Conservation (phyloP, 176 grass and related monocot species). For the Pharus latifolius region DNA sequence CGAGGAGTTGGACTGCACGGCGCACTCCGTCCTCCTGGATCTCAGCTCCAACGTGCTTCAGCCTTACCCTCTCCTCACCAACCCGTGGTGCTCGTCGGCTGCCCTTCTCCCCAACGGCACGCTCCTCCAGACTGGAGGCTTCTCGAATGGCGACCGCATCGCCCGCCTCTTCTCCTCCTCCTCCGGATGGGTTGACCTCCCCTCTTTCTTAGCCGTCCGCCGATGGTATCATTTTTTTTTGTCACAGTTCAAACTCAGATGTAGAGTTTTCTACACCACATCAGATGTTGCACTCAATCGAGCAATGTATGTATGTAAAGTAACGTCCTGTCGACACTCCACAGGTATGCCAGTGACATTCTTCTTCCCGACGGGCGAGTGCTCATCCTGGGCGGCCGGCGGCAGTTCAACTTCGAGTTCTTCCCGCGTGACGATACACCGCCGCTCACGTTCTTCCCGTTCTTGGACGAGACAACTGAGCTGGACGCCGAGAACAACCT, state of each 20-base stretch:
- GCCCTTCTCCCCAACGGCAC: constrained; percentile 67
- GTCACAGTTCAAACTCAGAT: not conserved
- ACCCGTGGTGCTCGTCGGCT: constrained; percentile 86
- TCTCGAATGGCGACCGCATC: constrained; percentile 55
- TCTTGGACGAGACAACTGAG: constrained; percentile 68
- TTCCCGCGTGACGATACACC: constrained; percentile 18
- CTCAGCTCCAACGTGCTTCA: constrained; percentile 10
- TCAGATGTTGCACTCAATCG: too few relatives aligned
- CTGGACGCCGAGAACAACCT: constrained; percentile 66
- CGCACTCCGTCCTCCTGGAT: constrained; percentile 61
- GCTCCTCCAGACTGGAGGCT: constrained; percentile 75
- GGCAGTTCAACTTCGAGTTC: constrained; percentile 85
- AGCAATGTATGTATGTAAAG: too few relatives aligned
- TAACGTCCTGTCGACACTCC: too few relatives aligned
- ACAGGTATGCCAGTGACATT: constrained; percentile 58
- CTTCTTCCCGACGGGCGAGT: constrained; percentile 58
- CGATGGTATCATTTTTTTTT: constrained; percentile 34
- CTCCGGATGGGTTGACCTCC: constrained; percentile 55
- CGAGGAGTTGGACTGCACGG: constrained; percentile 62
- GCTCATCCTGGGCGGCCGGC: constrained; percentile 53
- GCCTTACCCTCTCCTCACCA: constrained; percentile 35
- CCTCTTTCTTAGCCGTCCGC: constrained; percentile 20
- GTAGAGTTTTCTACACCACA: not conserved
- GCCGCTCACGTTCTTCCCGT: constrained; percentile 41
- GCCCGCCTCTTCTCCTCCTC: constrained; percentile 55